Conservation (phyloP, 805 yeast genomes). For the Ogataea degrootiae region DNA sequence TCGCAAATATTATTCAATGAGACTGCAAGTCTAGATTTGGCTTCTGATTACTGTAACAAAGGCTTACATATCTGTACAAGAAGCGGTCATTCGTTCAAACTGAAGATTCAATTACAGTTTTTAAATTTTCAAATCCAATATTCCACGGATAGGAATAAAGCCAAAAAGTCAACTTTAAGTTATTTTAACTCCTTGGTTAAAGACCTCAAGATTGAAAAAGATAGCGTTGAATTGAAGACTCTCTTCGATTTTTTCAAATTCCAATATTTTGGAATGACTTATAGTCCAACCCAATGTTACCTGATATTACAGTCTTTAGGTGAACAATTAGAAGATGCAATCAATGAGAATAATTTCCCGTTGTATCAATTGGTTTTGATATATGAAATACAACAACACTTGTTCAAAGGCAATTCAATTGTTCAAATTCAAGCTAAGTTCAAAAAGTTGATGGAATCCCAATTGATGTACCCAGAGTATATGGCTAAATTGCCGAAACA, state of each 20-base stretch:
- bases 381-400: slow-evolving; percentile 27
- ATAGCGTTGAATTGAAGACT: slow-evolving; percentile 15
- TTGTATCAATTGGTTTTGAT: slow-evolving; percentile 25
- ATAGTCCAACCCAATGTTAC: slow-evolving; percentile 25
- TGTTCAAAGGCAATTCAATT: slow-evolving; percentile 29
- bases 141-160: slow-evolving; percentile 12
- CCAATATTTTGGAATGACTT: slow-evolving; percentile 26
- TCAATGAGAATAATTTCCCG: slow-evolving; percentile 8
- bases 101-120: slow-evolving; percentile 32
- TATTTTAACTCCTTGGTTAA: slow-evolving; percentile 28
- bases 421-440: slow-evolving; percentile 16
- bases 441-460: slow-evolving; percentile 13
- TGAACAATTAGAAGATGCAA: slow-evolving; percentile 3
- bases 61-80: slow-evolving; percentile 23
- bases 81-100: slow-evolving; percentile 18
- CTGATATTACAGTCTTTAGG: slow-evolving; percentile 11
- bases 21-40: slow-evolving; percentile 36
- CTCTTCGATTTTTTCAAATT: slow-evolving; percentile 31
- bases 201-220: slow-evolving; percentile 15
- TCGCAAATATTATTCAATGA: slow-evolving; percentile 37
- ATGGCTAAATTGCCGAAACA: slow-evolving; percentile 26
- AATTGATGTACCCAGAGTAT: not conserved
- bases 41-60: slow-evolving; percentile 33
- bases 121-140: slow-evolving; percentile 36
- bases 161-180: slow-evolving; percentile 23